Evolutionary conservation across 202 grass and related monocot species (phyloP).

Genomic region (Bolboschoenoplectus hybrid): DNA sequence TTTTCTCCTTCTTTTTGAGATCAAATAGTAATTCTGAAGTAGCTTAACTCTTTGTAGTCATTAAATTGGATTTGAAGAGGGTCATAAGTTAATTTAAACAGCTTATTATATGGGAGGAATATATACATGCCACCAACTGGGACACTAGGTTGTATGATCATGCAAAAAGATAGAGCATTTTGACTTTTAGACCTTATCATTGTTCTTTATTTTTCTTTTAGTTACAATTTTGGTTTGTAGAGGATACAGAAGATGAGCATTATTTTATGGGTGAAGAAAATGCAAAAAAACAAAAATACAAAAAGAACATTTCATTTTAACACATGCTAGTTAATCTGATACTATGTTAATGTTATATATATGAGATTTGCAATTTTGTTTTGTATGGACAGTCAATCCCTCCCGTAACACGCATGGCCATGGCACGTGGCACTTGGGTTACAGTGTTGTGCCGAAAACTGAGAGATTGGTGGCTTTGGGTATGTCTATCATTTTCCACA

Average conservation of each 20-base stretch:
- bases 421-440: constrained; percentile 79
- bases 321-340: neutral
- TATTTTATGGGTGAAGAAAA: constrained; percentile 24
- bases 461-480: constrained; percentile 97
- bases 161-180: neutral
- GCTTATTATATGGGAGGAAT: neutral
- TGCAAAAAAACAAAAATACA: constrained; percentile 18
- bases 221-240: neutral
- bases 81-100: neutral
- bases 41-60: neutral
- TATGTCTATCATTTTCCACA: constrained; percentile 37
- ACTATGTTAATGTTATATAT: neutral
- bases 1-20: neutral
- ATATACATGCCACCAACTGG: neutral
- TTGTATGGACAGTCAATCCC: constrained; percentile 75
- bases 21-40: constrained; percentile 10
- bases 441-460: constrained; percentile 85
- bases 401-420: constrained; percentile 71
- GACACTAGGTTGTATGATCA: neutral
- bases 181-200: neutral
- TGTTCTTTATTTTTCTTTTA: neutral
- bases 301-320: neutral
- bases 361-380: constrained; percentile 13
- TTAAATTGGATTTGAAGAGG: neutral
- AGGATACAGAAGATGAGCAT: neutral